Evolutionary conservation across 306 rosid genomes (phyloP).

Genomic region (Lupinus albus): DNA sequence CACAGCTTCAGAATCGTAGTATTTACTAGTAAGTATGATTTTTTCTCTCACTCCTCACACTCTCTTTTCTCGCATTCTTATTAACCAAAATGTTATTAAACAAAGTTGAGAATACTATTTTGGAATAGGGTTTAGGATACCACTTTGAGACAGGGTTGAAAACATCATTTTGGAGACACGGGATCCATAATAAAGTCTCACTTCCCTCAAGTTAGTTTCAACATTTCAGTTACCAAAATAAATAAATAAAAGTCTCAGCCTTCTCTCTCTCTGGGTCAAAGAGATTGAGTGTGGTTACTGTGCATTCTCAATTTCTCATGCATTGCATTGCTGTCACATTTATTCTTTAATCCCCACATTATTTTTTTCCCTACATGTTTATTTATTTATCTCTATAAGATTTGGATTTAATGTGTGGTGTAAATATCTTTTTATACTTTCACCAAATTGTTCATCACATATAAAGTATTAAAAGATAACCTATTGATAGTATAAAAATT

Average conservation of each 20-base stretch:
- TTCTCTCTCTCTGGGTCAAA: slow-evolving; percentile 28
- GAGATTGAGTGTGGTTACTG: slow-evolving; percentile 33
- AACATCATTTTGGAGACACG: too few relatives aligned
- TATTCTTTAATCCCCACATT: slow-evolving; percentile 14
- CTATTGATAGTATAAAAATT: too few relatives aligned
- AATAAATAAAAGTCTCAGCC: slow-evolving; percentile 11
- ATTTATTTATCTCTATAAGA: too few relatives aligned
- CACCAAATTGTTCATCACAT: too few relatives aligned
- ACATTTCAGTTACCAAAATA: slow-evolving; percentile 24
- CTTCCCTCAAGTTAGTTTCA: slow-evolving; percentile 7
- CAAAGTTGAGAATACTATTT: too few relatives aligned
- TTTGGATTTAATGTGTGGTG: too few relatives aligned
- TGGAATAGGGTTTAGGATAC: too few relatives aligned
- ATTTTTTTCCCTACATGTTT: slow-evolving; percentile 8
- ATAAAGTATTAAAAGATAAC: too few relatives aligned
- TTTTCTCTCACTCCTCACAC: slow-evolving; percentile 20
- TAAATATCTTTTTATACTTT: too few relatives aligned
- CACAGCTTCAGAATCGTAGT: slow-evolving; percentile 11
- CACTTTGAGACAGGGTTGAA: too few relatives aligned
- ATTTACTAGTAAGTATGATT: slow-evolving; percentile 5
- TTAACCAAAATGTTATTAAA: too few relatives aligned
- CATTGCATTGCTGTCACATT: slow-evolving; percentile 36
- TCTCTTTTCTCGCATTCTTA: slow-evolving; percentile 12
- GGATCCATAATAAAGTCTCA: slow-evolving; percentile 10
- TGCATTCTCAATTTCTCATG: slow-evolving; percentile 33